Percentiles rank a stretch among this genome's conserved stretches.
Evolutionary conservation across 75 land plant genomes (phyloP).

Genomic region (Pinus albicaulis): DNA sequence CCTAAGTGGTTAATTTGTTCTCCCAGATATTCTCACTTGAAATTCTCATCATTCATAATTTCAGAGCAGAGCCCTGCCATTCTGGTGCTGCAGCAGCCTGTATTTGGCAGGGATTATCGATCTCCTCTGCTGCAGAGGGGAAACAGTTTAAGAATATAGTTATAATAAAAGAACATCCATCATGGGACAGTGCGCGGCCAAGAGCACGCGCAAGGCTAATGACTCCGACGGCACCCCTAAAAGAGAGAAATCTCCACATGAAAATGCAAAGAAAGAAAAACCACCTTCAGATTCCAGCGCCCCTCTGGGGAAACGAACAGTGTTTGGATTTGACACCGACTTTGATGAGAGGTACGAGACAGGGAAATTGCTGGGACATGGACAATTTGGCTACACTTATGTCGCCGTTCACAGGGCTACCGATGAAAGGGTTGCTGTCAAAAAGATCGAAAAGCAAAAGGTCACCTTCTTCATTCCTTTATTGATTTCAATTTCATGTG

Average conservation of each 20-base stretch:
- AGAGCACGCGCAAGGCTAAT: background rate
- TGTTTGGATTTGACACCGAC: constrained; percentile 21
- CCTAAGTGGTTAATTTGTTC: too few species aligned
- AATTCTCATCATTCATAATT: too few species aligned
- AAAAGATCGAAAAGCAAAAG: constrained; percentile 28
- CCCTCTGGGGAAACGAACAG: constrained; percentile 16
- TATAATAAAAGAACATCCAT: background rate
- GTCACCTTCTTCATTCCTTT: background rate
- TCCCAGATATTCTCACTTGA: too few species aligned
- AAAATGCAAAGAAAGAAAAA: background rate
- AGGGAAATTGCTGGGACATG: constrained; percentile 31
- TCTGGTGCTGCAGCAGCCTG: too few species aligned
- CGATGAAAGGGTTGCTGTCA: constrained; percentile 22
- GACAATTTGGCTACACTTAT: constrained; percentile 33
- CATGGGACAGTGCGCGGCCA: background rate
- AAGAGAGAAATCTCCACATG: background rate
- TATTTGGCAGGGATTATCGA: too few species aligned
- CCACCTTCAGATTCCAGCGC: background rate
- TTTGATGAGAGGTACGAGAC: constrained; percentile 14
- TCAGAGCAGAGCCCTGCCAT: too few species aligned
- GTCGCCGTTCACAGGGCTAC: constrained; percentile 18
- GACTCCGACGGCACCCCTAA: background rate
- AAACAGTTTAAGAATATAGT: too few species aligned
- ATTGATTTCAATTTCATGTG: too few species aligned
- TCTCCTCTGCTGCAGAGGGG: too few species aligned